phyloP scores from a whole-genome alignment of 164 flowering plant genomes.

The Magnolia kwangsiensis region DNA sequence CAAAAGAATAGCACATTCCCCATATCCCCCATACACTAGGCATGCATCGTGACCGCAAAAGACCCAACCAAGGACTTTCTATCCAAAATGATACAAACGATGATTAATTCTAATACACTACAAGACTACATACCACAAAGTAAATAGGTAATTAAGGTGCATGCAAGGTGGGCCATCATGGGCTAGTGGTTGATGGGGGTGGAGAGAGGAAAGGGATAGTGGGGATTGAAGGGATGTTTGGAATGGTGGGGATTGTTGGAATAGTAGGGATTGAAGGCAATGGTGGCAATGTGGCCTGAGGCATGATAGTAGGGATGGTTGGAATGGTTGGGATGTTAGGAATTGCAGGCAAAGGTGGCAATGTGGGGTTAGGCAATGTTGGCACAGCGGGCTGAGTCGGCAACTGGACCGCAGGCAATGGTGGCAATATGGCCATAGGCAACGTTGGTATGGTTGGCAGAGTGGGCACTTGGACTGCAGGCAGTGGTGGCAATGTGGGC shows the following conservation, averaged over 20 bases:
- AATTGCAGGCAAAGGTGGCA: not conserved
- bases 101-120: not conserved
- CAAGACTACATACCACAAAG: not conserved
- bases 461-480: not conserved
- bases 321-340: constrained; percentile 1
- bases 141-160: not conserved
- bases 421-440: constrained; percentile 3
- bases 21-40: too few species aligned
- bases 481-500: not conserved
- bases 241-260: constrained; percentile 7
- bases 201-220: constrained; percentile 1
- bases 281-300: constrained; percentile 1
- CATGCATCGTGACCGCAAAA: too few species aligned
- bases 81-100: too few species aligned
- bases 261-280: constrained; percentile 1
- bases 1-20: too few species aligned
- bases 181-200: constrained; percentile 2
- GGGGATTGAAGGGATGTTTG: constrained; percentile 4
- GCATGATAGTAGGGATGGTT: constrained; percentile 1
- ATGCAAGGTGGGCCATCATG: constrained; percentile 1
- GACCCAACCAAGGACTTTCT: too few species aligned
- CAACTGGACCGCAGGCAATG: not conserved
- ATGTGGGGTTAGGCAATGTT: not conserved
- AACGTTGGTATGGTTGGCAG: not conserved
- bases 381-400: not conserved